phyloP scores from a whole-genome alignment of 1,284 basidiomycete genomes.

The Naganishia cerealis region DNA sequence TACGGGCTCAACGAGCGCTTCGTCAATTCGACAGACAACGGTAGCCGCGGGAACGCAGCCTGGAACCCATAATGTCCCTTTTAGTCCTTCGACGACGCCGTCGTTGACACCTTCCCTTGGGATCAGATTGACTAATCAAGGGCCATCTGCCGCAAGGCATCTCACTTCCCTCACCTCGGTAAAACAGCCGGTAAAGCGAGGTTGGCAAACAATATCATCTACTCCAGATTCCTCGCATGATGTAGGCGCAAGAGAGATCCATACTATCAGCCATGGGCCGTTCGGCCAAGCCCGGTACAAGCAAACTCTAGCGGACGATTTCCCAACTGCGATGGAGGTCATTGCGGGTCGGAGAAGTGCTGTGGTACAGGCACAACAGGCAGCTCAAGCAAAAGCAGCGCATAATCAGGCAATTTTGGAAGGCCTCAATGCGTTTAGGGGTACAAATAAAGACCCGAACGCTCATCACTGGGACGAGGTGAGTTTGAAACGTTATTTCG shows the following conservation, averaged over 20 bases:
- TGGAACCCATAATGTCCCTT: neutral
- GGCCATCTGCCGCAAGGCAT: slow-evolving; percentile 17
- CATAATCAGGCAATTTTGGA: slow-evolving; percentile 63
- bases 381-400: slow-evolving; percentile 55
- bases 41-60: neutral
- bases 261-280: neutral
- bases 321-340: slow-evolving; percentile 89
- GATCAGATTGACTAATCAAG: slow-evolving; percentile 32
- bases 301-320: slow-evolving; percentile 50
- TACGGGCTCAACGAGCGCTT: too few species aligned
- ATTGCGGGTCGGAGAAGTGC: slow-evolving; percentile 62
- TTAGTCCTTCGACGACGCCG: slow-evolving; percentile 33
- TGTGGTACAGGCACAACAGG: slow-evolving; percentile 43
- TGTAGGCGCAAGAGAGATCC: neutral
- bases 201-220: slow-evolving; percentile 22
- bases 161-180: slow-evolving; percentile 13
- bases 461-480: slow-evolving; percentile 96
- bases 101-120: slow-evolving; percentile 43
- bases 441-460: slow-evolving; percentile 85
- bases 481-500: slow-evolving; percentile 46
- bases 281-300: slow-evolving; percentile 21
- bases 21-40: neutral
- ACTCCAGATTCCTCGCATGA: slow-evolving; percentile 10
- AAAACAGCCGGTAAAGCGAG: slow-evolving; percentile 20
- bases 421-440: slow-evolving; percentile 77